These are phyloP conservation scores for Aspergillus tamarii DNA, from an alignment of 2,329 filamentous ascomycete species.

Conservation along the genomic window DNA sequence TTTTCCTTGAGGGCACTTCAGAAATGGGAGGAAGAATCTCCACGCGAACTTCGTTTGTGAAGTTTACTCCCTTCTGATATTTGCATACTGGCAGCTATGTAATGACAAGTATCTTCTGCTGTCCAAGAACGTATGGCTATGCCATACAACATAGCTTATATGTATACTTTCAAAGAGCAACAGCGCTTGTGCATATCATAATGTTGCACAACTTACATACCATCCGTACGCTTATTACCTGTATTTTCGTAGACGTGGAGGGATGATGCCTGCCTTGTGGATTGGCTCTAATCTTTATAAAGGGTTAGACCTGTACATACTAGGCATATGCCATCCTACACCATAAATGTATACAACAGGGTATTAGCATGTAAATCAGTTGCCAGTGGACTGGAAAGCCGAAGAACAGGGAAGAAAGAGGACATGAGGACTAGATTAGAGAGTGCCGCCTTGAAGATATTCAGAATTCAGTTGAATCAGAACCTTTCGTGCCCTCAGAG, in stretches of 20 bases:
- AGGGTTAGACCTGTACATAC: conserved; percentile 11
- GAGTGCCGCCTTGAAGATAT: not conserved
- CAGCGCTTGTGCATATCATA: not conserved
- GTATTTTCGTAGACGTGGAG: not conserved
- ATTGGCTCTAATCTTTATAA: not conserved
- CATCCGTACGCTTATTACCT: not conserved
- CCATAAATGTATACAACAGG: conserved; percentile 17
- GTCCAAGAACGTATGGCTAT: not conserved
- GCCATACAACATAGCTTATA: not conserved
- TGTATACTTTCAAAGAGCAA: not conserved
- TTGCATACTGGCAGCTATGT: not conserved
- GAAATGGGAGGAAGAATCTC: not conserved
- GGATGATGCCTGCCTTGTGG: not conserved
- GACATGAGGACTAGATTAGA: conserved; percentile 5
- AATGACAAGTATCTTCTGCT: not conserved
- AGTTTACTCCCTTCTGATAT: not conserved
- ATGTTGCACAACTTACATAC: not conserved
- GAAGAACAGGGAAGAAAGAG: conserved; percentile 1
- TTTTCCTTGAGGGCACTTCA: not conserved
- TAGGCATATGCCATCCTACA: conserved; percentile 8
- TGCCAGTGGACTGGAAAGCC: not conserved
- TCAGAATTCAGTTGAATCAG: not conserved
- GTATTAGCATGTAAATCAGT: conserved; percentile 16
- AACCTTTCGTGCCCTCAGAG: not conserved
- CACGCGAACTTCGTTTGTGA: not conserved